Evolutionary conservation across 768 basidiomycete genomes (phyloP).

Genomic region (Rhizopogon salebrosus): DNA sequence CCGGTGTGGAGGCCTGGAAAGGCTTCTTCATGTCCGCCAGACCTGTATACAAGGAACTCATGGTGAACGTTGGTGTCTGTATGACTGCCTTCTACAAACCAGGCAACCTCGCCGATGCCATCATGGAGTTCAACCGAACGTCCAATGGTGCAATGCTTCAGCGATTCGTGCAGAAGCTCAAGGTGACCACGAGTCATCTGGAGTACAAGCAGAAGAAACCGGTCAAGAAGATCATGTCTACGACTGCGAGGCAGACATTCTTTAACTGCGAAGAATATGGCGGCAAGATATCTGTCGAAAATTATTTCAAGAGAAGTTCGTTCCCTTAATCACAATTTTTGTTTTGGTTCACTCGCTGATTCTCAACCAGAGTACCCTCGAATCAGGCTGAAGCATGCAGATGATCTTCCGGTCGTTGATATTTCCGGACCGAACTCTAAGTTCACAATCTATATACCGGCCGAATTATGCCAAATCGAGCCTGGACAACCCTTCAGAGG

Average conservation of each 20-base stretch:
- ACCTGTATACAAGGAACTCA: conserved; percentile 41
- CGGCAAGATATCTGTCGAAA: conserved; percentile 49
- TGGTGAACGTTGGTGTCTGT: conserved; percentile 51
- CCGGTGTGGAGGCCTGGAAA: conserved; percentile 38
- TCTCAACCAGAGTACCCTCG: conserved; percentile 45
- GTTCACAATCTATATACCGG: conserved; percentile 44
- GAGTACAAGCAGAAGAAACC: conserved; percentile 49
- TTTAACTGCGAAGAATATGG: conserved; percentile 60
- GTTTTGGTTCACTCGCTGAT: conserved; percentile 11
- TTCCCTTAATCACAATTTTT: conserved; percentile 2
- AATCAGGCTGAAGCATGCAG: conserved; percentile 41
- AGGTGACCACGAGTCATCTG: conserved; percentile 51
- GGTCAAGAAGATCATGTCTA: conserved; percentile 32
- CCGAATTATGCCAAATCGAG: conserved; percentile 66
- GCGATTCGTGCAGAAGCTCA: conserved; percentile 47
- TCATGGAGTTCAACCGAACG: conserved; percentile 40
- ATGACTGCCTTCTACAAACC: conserved; percentile 53
- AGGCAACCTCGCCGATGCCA: conserved; percentile 57
- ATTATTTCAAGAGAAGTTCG: conserved; percentile 62
- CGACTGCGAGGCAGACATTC: conserved; percentile 38
- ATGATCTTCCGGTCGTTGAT: conserved; percentile 51
- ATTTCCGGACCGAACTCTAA: conserved; percentile 33
- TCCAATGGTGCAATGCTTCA: conserved; percentile 41
- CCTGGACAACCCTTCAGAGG: conserved; percentile 56
- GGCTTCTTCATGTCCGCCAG: conserved; percentile 51